Evolutionary conservation across 2,329 filamentous ascomycete species (phyloP), one percentile per base, ranked within the genome.

Genomic region (Fusarium virguliforme): DNA sequence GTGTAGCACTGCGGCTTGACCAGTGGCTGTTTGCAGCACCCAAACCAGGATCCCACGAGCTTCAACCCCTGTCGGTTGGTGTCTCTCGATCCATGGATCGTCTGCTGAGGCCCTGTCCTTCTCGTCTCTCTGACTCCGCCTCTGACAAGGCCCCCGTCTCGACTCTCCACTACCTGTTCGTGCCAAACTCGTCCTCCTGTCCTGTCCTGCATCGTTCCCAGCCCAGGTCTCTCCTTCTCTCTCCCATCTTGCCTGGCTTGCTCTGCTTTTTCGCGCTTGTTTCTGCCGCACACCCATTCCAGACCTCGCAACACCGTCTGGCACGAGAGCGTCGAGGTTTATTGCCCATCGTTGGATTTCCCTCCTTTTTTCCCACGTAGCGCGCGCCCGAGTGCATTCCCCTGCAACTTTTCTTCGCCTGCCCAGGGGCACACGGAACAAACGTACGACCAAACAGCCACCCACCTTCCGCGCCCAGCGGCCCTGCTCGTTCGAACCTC

Each of bases 281-380:
- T 74, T 72, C 72, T 68, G 68, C 69, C 59, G 58, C 62, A 65
- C 62, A 65, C 63, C 68, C 74, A 78, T 76, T 78, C 77, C 72
- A 78, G 76, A 73, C 65, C 69, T 77, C 76, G 70, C 75, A 76
- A 69, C 53, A 74, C 68, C 76, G 77, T 79, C 77, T 78, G 77
- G 77, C 66, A 79, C 77, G 77, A 79, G 68, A 77, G 72, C 73
- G 68, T 72, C 66, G 76, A 72, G 71, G 72, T 43, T 74, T 65
- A 64, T 61, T 67, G 61, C 60, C 67, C 63, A 65, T 71, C 67
- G 67, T 70, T 72, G 64, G 64, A 59, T 66, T 18, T 61, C 69
- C 56, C 61, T 74, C 67, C 63, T 68, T 70, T 68, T 70, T 67
- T 53, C 60, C 51, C 50, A 60, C 15, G 46, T 64, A 71, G 65